Evolutionary conservation across 129 eudicot genomes (phyloP), one percentile per base, ranked within the genome.

Genomic region (Chrysanthemum makinoi): DNA sequence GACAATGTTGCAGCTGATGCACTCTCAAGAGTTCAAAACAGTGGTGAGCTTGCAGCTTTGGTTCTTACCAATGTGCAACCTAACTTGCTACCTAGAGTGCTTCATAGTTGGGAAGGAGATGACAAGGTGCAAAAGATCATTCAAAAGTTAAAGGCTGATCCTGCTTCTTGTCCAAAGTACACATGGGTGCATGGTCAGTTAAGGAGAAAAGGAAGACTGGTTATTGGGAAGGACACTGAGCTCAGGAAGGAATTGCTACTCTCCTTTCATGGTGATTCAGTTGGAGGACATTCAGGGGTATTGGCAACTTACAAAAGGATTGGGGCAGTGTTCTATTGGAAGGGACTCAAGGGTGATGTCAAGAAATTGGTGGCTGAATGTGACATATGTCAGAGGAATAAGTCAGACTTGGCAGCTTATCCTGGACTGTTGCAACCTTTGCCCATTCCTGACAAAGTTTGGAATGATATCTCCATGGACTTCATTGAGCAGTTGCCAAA

Each of bases 381-480:
- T 15, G 4, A 2, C 3, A 10, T 12, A 2, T 50, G 55, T 9
- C 55, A 50, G 10, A 9, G 15, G 4, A 12, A 50, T 9, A 50
- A 50, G 2, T 2, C 13, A 12, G 15, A 10, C 55, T 2, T 9
- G 1, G n/a, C 55, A 3, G 18, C 48, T 1, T 54, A 33, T 1
- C 44, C 48, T 1, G 63, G 61, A 2, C 8, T 73, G 10, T 4
- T 73, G 2, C 70, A 62, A 6, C 69, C 69, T 0, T 12, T 61
- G 1, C 48, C 56, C 0, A 6, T 62, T 1, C 69, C 61, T 0
- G 1, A 4, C 5, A 35, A 48, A 28, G 61, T 62, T 2, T 62
- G 77, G 69, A 43, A 46, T 6, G 69, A 50, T 12, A 16, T 73
- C 0, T 5, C 70, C 0, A 22, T 73, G 47, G 70, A 73, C 28